Evolutionary conservation across 176 grass and related monocot genomes (phyloP).

Genomic region (Zoysia pacifica): DNA sequence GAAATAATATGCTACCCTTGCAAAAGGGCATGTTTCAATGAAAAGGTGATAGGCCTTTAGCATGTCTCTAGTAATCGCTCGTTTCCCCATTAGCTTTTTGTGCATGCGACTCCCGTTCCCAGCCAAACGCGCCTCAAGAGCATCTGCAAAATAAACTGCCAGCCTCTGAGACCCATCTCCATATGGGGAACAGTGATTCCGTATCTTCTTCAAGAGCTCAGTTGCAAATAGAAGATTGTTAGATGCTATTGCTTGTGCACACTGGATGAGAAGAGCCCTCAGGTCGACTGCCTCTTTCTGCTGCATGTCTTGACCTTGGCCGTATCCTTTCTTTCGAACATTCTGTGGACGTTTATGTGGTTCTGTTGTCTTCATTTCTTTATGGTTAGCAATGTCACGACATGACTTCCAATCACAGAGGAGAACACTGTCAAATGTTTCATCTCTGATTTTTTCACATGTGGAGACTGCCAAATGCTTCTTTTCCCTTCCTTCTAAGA

Average conservation of each 20-base stretch:
- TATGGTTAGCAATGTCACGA: slow-evolving; percentile 21
- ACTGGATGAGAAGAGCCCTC: slow-evolving; percentile 46
- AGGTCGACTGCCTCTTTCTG: slow-evolving; percentile 42
- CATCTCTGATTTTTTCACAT: slow-evolving; percentile 38
- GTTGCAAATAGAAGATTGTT: slow-evolving; percentile 17
- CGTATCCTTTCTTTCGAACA: not conserved
- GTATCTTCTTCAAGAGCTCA: slow-evolving; percentile 59
- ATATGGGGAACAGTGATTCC: slow-evolving; percentile 38
- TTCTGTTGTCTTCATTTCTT: slow-evolving; percentile 41
- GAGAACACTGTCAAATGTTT: slow-evolving; percentile 54
- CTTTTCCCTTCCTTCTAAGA: slow-evolving; percentile 34
- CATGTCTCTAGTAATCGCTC: slow-evolving; percentile 32
- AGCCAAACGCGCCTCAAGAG: slow-evolving; percentile 62
- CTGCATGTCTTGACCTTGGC: not conserved
- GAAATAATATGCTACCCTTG: slow-evolving; percentile 45
- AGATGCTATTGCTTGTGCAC: slow-evolving; percentile 52
- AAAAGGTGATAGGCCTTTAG: slow-evolving; percentile 47
- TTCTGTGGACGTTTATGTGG: slow-evolving; percentile 22
- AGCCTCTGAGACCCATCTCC: slow-evolving; percentile 61
- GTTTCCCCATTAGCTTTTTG: slow-evolving; percentile 36
- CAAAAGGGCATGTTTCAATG: slow-evolving; percentile 50
- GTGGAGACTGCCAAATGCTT: slow-evolving; percentile 52
- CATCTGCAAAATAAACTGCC: slow-evolving; percentile 58
- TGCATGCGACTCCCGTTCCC: slow-evolving; percentile 58
- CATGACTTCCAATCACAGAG: not conserved